Base-by-base conservation (phyloP, 2,329 filamentous ascomycete genomes). In the Plectosphaerella sp. region DNA sequence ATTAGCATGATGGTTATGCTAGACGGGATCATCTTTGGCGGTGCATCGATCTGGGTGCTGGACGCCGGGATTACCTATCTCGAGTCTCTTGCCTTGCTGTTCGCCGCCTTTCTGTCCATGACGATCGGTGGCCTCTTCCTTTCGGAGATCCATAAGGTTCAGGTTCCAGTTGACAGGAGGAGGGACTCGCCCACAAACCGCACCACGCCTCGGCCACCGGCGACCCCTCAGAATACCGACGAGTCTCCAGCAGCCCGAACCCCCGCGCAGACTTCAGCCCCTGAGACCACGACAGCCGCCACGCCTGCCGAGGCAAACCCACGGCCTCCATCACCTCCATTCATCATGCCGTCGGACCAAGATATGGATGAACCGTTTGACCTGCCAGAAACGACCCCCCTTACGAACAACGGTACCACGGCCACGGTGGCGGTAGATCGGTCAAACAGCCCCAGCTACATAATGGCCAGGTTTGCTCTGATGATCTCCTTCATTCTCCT, bases 281-380 rank as follows among this genome's bases (percentile, higher is more conserved):
- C 46, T 15, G 28, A 48, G 5, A 41, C 35, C 15, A 25, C 36
- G 10, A 5, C 47, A 16, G 9, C 47, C 28, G 58, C 56, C 7
- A 45, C 52, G n/a, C 49, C 55, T 16, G 35, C 49, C 61, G 45
- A 57, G 52, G 28, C 54, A 18, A 43, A 8, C 4, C 41, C 41
- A 18, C 41, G 56, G 35, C 54, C 63, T 46, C 55, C 63, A 33
- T 66, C 68, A 41, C 67, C 68, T 10, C 79, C 82, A 7, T 72
- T 86, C 49, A 83, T 86, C 25, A 70, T 86, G 18, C 82, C 84
- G 1, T 83, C 80, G 1, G 83, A 86, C 59, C 82, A 86, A 61
- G 82, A 86, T 55, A 68, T 85, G 39, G 80, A 83, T 57, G 83
- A 85, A 61, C 82, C 85, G 36, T 12, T 43, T 4, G 41, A 43